A percentile compares a stretch with the other conserved stretches of the same genome.
Conservation (phyloP, 2,329 filamentous ascomycete species). For the Colletotrichum destructivum region DNA sequence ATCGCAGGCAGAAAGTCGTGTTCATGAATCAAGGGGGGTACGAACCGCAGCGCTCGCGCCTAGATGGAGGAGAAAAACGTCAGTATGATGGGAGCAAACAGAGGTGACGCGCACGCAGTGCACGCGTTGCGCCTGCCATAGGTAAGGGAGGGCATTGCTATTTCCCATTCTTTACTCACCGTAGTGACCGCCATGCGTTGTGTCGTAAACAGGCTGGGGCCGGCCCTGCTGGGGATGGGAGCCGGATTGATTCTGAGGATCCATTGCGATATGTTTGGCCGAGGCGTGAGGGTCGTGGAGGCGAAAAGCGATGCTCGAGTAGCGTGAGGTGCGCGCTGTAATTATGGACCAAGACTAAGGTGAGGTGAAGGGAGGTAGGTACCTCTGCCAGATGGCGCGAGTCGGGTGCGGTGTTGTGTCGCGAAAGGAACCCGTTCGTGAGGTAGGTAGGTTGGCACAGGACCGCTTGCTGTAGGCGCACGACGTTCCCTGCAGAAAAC, state of each 20-base stretch:
- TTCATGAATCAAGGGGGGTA: constrained; percentile 43
- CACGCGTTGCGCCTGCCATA: background rate
- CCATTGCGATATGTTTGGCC: constrained; percentile 50
- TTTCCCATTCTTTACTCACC: constrained; percentile 64
- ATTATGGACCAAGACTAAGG: background rate
- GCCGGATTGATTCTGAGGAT: constrained; percentile 52
- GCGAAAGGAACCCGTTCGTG: constrained; percentile 5
- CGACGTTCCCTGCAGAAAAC: background rate
- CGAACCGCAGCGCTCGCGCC: constrained; percentile 79
- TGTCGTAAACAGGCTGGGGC: constrained; percentile 79
- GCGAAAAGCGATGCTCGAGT: background rate
- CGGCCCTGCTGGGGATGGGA: constrained; percentile 65
- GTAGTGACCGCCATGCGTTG: constrained; percentile 82
- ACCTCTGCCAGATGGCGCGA: background rate
- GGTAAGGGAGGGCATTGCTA: constrained; percentile 18
- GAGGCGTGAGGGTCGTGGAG: constrained; percentile 8
- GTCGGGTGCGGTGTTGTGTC: constrained; percentile 5
- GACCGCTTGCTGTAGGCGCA: background rate
- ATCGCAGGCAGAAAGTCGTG: background rate
- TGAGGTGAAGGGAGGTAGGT: constrained; percentile 1
- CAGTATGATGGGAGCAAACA: constrained; percentile 38
- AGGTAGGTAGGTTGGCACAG: background rate
- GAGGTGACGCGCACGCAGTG: constrained; percentile 16
- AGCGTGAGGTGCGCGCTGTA: constrained; percentile 6
- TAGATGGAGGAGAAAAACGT: constrained; percentile 52